These are phyloP conservation scores for Durotheca rogersii DNA, from an alignment of 495 filamentous ascomycete genomes.

Conservation along the genomic window DNA sequence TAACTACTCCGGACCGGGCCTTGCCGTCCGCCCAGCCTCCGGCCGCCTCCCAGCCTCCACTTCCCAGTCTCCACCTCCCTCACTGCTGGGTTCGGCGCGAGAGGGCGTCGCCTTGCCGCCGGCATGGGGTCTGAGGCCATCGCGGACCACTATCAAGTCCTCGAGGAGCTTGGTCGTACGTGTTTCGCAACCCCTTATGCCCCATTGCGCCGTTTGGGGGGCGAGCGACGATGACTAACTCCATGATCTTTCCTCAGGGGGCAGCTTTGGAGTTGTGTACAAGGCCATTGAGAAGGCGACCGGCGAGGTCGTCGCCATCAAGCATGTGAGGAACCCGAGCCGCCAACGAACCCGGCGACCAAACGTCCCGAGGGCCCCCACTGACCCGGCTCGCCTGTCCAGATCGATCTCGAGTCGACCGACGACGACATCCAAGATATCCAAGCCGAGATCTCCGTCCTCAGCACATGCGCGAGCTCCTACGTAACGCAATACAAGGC, in stretches of 20 bases:
- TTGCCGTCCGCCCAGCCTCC: neutral
- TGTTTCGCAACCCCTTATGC: constrained; percentile 21
- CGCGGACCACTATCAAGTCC: constrained; percentile 79
- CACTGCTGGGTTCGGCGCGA: no score
- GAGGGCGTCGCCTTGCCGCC: neutral
- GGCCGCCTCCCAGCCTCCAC: no score
- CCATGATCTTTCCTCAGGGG: constrained; percentile 51
- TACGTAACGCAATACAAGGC: constrained; percentile 96
- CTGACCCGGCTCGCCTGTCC: constrained; percentile 26
- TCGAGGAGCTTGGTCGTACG: constrained; percentile 91
- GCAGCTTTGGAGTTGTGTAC: constrained; percentile 95
- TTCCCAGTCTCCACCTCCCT: no score
- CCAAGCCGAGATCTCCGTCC: constrained; percentile 93
- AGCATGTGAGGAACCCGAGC: constrained; percentile 64
- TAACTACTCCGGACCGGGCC: no score
- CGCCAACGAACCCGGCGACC: neutral
- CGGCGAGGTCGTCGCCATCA: constrained; percentile 88
- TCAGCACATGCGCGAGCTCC: constrained; percentile 88
- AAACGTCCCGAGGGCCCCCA: constrained; percentile 1
- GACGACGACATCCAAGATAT: constrained; percentile 98
- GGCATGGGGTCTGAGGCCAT: constrained; percentile 63
- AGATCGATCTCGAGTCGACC: constrained; percentile 98
- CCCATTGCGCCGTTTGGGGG: neutral
- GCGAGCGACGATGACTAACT: constrained; percentile 12
- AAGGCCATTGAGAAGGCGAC: constrained; percentile 86